Percentiles rank a stretch among this genome's conserved stretches.
Evolutionary conservation across 2,329 filamentous ascomycete genomes (phyloP).

Genomic region (Thielaviopsis populi): DNA sequence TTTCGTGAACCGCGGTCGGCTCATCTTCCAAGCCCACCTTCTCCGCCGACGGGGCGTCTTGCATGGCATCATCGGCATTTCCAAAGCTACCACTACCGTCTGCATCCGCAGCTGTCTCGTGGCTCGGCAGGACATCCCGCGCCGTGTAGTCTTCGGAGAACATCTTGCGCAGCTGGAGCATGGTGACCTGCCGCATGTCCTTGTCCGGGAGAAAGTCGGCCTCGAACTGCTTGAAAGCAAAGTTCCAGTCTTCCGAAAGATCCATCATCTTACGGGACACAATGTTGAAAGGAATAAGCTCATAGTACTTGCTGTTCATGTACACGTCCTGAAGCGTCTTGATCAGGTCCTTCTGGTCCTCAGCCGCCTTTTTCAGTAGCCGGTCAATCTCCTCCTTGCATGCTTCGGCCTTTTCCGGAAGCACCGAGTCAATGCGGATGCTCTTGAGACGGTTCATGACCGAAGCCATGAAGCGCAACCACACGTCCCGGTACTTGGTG

Average conservation of each 20-base stretch:
- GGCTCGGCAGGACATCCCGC: conserved; percentile 54
- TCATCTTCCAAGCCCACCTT: not conserved
- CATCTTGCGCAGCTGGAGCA: conserved; percentile 84
- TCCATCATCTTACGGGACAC: conserved; percentile 83
- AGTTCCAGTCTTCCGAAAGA: conserved; percentile 86
- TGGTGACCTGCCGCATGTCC: conserved; percentile 82
- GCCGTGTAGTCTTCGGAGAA: conserved; percentile 75
- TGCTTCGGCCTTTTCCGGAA: conserved; percentile 69
- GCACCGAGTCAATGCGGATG: conserved; percentile 81
- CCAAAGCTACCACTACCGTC: not conserved
- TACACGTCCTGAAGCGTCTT: conserved; percentile 78
- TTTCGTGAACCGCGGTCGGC: not conserved
- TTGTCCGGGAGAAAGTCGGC: conserved; percentile 90
- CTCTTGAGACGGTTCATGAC: conserved; percentile 70
- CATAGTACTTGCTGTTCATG: conserved; percentile 88
- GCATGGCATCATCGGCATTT: conserved; percentile 1
- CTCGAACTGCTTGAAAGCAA: conserved; percentile 79
- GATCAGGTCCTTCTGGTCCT: conserved; percentile 62
- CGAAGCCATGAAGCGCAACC: conserved; percentile 75
- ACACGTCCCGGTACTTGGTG: conserved; percentile 60
- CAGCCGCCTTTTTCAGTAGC: conserved; percentile 62
- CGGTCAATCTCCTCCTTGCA: conserved; percentile 71
- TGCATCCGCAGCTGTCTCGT: conserved; percentile 33
- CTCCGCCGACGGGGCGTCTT: not conserved
- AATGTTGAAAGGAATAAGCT: conserved; percentile 84